Conservation (phyloP, 1,284 basidiomycete species). For the Cutaneotrichosporon daszewskae region DNA sequence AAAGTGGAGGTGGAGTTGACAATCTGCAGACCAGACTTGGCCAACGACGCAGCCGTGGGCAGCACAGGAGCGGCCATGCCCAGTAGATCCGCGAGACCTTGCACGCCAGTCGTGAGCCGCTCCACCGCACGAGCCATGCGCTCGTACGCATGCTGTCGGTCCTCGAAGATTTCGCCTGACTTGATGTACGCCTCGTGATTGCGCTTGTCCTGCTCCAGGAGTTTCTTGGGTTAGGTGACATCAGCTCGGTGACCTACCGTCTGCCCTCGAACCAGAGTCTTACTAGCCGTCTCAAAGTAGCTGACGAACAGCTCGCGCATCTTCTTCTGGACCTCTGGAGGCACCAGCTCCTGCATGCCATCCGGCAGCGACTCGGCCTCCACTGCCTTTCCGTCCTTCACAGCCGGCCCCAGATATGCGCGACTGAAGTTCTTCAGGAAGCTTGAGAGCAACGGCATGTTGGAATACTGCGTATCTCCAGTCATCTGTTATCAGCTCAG, state of each 20-base stretch:
- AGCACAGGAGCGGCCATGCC: constrained; percentile 73
- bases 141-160: constrained; percentile 96
- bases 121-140: constrained; percentile 96
- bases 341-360: constrained; percentile 64
- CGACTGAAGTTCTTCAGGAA: constrained; percentile 79
- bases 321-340: constrained; percentile 74
- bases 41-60: constrained; percentile 59
- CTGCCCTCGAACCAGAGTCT: constrained; percentile 85
- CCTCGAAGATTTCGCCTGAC: constrained; percentile 98
- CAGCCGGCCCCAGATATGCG: constrained; percentile 67
- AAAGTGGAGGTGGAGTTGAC: constrained; percentile 50
- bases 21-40: constrained; percentile 48
- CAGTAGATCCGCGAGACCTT: constrained; percentile 83
- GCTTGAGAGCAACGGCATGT: constrained; percentile 72
- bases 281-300: constrained; percentile 86
- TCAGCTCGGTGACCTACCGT: constrained; percentile 55
- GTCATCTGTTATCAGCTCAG: constrained; percentile 57
- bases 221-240: constrained; percentile 54
- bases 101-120: constrained; percentile 76
- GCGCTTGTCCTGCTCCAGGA: constrained; percentile 91
- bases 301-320: constrained; percentile 89
- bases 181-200: constrained; percentile 99
- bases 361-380: constrained; percentile 43
- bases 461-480: constrained; percentile 77
- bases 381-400: constrained; percentile 3